These are phyloP conservation scores for Ensete glaucum DNA, from an alignment of 176 grass and related monocot species.

Conservation along the genomic window DNA sequence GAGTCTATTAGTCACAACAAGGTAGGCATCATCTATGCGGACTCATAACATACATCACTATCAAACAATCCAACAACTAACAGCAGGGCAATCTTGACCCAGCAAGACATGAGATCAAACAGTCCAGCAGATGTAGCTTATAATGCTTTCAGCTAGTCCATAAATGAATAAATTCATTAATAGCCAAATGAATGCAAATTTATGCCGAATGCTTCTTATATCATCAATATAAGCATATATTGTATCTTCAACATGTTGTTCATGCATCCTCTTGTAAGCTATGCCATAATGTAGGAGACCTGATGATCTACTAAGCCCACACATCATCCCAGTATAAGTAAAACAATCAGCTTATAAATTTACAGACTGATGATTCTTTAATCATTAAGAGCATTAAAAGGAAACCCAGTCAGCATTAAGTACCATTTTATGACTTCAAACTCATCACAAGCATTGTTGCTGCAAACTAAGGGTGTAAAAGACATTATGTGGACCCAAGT, in stretches of 20 bases:
- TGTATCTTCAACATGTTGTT: background rate
- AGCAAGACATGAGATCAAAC: background rate
- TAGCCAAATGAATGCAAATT: background rate
- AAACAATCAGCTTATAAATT: too few relatives aligned
- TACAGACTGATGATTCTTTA: too few relatives aligned
- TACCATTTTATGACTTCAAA: background rate
- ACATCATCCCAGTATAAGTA: too few relatives aligned
- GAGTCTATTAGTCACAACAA: background rate
- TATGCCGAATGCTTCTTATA: background rate
- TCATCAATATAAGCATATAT: background rate
- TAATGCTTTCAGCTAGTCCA: background rate
- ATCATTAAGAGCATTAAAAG: background rate
- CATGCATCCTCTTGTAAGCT: background rate
- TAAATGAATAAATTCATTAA: background rate
- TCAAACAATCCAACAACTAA: background rate
- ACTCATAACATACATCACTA: background rate
- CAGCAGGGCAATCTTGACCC: background rate
- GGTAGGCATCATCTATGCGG: too few relatives aligned
- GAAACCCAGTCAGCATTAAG: background rate
- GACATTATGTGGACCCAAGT: background rate
- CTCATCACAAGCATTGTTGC: background rate
- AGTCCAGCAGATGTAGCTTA: background rate
- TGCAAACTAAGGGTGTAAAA: background rate
- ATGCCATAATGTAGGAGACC: background rate
- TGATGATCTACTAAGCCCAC: too few relatives aligned